phyloP scores from a whole-genome alignment of 2,329 filamentous ascomycete species.

The Endothia cerciana region DNA sequence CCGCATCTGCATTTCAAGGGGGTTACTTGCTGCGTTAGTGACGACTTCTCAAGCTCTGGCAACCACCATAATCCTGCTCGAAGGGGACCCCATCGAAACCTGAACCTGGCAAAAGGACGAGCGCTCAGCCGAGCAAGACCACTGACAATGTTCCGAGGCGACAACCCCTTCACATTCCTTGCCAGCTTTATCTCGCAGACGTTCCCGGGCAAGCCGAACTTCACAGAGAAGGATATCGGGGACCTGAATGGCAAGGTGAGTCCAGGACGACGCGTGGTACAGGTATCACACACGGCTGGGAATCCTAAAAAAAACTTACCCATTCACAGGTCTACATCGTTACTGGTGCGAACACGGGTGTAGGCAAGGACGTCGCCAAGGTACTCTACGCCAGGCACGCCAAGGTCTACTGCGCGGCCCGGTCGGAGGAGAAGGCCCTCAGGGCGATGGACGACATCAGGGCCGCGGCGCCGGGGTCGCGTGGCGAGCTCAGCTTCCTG shows the following conservation, averaged over 20 bases:
- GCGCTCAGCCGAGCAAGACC: not conserved
- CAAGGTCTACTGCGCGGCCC: constrained; percentile 55
- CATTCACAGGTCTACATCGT: constrained; percentile 57
- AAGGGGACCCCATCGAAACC: not conserved
- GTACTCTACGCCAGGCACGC: constrained; percentile 55
- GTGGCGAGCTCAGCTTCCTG: constrained; percentile 40
- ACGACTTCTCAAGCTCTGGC: not conserved
- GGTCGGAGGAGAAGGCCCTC: constrained; percentile 45
- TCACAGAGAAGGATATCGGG: constrained; percentile 39
- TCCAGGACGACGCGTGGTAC: too few relatives aligned
- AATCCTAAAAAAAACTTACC: too few relatives aligned
- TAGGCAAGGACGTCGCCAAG: constrained; percentile 52
- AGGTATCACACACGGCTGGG: too few relatives aligned
- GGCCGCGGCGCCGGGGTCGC: constrained; percentile 26
- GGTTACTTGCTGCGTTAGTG: too few relatives aligned
- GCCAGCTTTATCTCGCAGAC: not conserved
- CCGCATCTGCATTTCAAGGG: too few relatives aligned
- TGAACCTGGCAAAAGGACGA: not conserved
- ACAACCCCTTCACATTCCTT: constrained; percentile 6
- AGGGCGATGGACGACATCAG: constrained; percentile 47
- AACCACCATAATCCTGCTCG: not conserved
- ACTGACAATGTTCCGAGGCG: not conserved
- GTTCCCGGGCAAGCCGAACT: constrained; percentile 36
- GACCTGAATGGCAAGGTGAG: constrained; percentile 37
- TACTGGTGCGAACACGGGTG: constrained; percentile 41